Evolutionary conservation across 2,329 filamentous ascomycete species (phyloP), one percentile per base, ranked within the genome.

Genomic region (Xenoacremonium recifei): DNA sequence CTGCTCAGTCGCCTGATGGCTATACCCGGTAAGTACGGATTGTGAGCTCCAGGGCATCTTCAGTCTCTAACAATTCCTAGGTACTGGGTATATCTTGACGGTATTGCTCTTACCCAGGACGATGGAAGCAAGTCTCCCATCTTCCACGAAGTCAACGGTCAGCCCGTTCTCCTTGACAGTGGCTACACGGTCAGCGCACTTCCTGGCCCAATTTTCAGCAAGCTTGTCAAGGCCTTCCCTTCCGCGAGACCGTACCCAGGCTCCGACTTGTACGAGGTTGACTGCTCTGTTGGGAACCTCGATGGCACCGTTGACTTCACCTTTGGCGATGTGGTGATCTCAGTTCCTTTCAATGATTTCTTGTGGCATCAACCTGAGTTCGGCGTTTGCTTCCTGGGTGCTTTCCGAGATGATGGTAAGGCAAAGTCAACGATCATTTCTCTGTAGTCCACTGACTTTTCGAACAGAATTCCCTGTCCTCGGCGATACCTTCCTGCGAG

Each of bases 111-210:
- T 42, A 65, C 53, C 39, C 60, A 57, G 27, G 50, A 53, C 19
- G 60, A 65, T 29, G 60, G 58, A 29, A 66, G 65, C 29, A 63
- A 70, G 13, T 51, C 70, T 7, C 62, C 71, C 20, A 72, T 78
- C 21, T 72, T 82, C 37, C 48, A 57, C 42, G 48, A 62, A 44
- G 47, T 53, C 39, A 62, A 61, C 33, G 55, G 55, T 35, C 58
- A 73, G 27, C 61, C 72, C 17, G 77, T 79, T 12, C 71, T 84
- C 19, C 71, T 87, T 19, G 83, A 87, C 63, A 83, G 79, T 12
- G 85, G 85, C 42, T 84, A 79, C 47, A 85, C 80, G 31, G 67
- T 87, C 41, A 84, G 78, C 61, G 80, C 84, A 48, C 72, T 89
- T 3, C 85, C 85, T 3, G 66, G 77, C 45, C 57, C 68, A 21